phyloP scores from a whole-genome alignment of 129 eudicot species.

The Solidago caesia region DNA sequence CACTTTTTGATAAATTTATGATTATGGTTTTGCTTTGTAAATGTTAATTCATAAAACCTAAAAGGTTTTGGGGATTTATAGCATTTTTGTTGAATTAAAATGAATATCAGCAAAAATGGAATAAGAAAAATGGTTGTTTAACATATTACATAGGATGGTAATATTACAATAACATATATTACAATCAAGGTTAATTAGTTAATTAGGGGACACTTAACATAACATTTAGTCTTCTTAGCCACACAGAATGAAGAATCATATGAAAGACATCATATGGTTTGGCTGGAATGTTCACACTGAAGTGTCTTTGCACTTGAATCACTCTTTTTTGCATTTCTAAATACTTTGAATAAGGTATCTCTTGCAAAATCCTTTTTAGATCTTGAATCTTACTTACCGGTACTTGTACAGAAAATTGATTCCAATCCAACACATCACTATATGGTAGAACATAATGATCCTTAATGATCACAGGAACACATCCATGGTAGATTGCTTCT shows the following conservation, averaged over 20 bases:
- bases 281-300: slow-evolving; percentile 51
- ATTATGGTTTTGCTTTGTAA: too few relatives aligned
- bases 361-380: slow-evolving; percentile 45
- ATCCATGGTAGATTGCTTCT: slow-evolving; percentile 54
- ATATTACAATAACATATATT: too few relatives aligned
- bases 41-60: too few relatives aligned
- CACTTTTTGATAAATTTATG: too few relatives aligned
- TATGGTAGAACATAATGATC: slow-evolving; percentile 52
- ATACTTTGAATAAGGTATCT: slow-evolving; percentile 39
- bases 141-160: too few relatives aligned
- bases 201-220: background rate
- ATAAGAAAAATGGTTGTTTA: too few relatives aligned
- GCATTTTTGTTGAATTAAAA: too few relatives aligned
- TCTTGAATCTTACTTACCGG: slow-evolving; percentile 49
- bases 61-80: too few relatives aligned
- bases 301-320: slow-evolving; percentile 44
- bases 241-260: slow-evolving; percentile 68
- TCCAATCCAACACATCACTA: slow-evolving; percentile 64
- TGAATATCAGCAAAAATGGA: too few relatives aligned
- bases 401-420: slow-evolving; percentile 45
- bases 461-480: slow-evolving; percentile 59
- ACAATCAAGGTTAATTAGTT: background rate
- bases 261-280: slow-evolving; percentile 55
- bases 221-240: slow-evolving; percentile 63
- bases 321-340: slow-evolving; percentile 42